A percentile compares a stretch with the other conserved stretches of the same genome.
These are phyloP conservation scores for Alternaria sp. DNA, from an alignment of 2,329 filamentous ascomycete species.

Conservation along the genomic window DNA sequence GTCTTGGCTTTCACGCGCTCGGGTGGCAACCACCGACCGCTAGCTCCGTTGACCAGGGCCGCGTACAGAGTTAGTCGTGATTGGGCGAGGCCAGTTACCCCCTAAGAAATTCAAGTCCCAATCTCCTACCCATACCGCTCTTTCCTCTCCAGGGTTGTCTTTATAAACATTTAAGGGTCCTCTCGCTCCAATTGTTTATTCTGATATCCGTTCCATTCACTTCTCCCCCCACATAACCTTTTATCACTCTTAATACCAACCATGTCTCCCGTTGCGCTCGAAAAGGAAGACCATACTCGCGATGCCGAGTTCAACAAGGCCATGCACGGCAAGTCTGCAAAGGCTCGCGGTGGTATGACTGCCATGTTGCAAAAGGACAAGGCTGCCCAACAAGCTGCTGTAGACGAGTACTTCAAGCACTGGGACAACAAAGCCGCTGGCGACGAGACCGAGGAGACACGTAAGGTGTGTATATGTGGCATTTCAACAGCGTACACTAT, in stretches of 20 bases:
- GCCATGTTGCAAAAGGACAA: constrained; percentile 88
- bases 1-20: constrained; percentile 20
- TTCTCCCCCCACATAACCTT: constrained; percentile 6
- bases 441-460: constrained; percentile 82
- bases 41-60: constrained; percentile 18
- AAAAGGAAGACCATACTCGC: constrained; percentile 82
- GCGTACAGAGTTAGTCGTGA: constrained; percentile 28
- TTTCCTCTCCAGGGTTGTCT: constrained; percentile 29
- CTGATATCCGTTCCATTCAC: constrained; percentile 9
- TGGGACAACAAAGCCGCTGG: constrained; percentile 86
- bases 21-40: constrained; percentile 20
- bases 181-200: constrained; percentile 27
- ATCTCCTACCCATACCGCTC: constrained; percentile 40
- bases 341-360: constrained; percentile 75
- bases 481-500: not conserved
- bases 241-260: constrained; percentile 30
- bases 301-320: constrained; percentile 93
- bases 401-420: constrained; percentile 95
- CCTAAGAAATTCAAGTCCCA: constrained; percentile 26
- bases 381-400: constrained; percentile 79
- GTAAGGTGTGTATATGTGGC: constrained; percentile 66
- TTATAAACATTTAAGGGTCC: constrained; percentile 26
- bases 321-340: constrained; percentile 79
- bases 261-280: constrained; percentile 69
- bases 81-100: constrained; percentile 20